These are phyloP conservation scores for Saccharomyces paradoxus DNA, from an alignment of 805 yeast genomes.

Conservation along the genomic window DNA sequence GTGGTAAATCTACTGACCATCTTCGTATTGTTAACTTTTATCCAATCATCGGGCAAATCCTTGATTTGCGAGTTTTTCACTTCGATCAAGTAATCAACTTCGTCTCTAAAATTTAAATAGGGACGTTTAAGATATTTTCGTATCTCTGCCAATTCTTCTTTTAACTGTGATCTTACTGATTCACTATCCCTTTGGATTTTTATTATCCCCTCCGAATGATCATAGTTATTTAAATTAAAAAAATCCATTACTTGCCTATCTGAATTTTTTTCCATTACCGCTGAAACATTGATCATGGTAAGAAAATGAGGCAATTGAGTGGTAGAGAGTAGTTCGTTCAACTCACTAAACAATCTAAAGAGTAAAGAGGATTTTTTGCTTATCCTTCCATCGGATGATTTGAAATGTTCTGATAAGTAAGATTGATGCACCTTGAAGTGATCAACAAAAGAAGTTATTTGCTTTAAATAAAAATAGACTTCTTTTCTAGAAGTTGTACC, in stretches of 20 bases:
- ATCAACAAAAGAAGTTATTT: conserved; percentile 33
- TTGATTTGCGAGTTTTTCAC: conserved; percentile 52
- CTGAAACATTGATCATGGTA: conserved; percentile 44
- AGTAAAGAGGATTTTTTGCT: conserved; percentile 30
- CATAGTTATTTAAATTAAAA: conserved; percentile 33
- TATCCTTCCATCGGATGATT: conserved; percentile 10
- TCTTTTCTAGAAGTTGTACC: conserved; percentile 53
- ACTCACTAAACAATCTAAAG: conserved; percentile 29
- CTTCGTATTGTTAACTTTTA: conserved; percentile 62
- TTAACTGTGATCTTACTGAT: conserved; percentile 39
- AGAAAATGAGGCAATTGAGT: conserved; percentile 33
- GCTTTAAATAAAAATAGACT: conserved; percentile 44
- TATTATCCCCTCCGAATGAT: conserved; percentile 35
- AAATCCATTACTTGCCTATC: conserved; percentile 39
- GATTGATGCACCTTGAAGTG: conserved; percentile 26
- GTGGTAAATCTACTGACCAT: conserved; percentile 66
- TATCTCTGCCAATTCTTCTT: conserved; percentile 44
- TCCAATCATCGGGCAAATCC: conserved; percentile 65
- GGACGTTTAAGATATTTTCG: conserved; percentile 46
- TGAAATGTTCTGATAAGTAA: conserved; percentile 24
- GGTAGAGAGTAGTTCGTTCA: conserved; percentile 31
- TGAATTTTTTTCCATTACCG: conserved; percentile 42
- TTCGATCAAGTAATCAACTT: conserved; percentile 70
- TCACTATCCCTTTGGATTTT: conserved; percentile 34
- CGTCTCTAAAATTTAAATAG: conserved; percentile 46